Evolutionary conservation across 2,329 filamentous ascomycete species (phyloP), one percentile per base, ranked within the genome.

Genomic region (Trichoderma hamatum): DNA sequence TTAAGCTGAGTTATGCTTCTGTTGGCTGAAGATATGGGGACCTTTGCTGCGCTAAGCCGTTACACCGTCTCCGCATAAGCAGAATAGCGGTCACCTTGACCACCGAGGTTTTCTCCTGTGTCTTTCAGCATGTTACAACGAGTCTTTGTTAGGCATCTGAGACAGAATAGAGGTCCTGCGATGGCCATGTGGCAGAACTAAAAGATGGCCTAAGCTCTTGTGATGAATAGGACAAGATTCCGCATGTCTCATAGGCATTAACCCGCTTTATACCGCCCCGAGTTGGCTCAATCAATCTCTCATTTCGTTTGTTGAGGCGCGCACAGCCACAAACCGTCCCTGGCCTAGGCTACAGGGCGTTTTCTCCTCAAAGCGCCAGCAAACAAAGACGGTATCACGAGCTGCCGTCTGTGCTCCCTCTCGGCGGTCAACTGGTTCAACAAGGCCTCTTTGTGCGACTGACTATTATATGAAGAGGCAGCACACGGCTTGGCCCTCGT

Each of bases 301-400:
- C 13, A 16, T 14, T 39, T 19, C 39, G 19, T 39, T 24, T 21
- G 46, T 28, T 67, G 39, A 67, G 64, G 39, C 54, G 39, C 54
- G 54, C 54, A 67, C n/a, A 21, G 32, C 55, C 28, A 58, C 64
- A 32, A 21, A 14, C n/a, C 39, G 16, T 13, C 7, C 30, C 46
- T 5, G 19, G 3, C 11, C 54, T 11, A 67, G 63, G 64, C 64
- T 67, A 16, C 64, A 67, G 51, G 63, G 64, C 64, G 24, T 59
- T 67, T 26, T 49, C n/a, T n/a, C n/a, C n/a, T n/a, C 36, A 10
- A 36, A 39, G 64, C 64, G 21, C 24, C 58, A 39, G 26, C 61
- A 55, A 6, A 39, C 16, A 36, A 26, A 7, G 14, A 28, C 19
- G 13, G 34, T 3, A 36, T 49, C 46, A 49, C 46, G 46, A 49